These are phyloP conservation scores for Metschnikowia aberdeeniae DNA, from an alignment of 805 yeast genomes.

Conservation along the genomic window DNA sequence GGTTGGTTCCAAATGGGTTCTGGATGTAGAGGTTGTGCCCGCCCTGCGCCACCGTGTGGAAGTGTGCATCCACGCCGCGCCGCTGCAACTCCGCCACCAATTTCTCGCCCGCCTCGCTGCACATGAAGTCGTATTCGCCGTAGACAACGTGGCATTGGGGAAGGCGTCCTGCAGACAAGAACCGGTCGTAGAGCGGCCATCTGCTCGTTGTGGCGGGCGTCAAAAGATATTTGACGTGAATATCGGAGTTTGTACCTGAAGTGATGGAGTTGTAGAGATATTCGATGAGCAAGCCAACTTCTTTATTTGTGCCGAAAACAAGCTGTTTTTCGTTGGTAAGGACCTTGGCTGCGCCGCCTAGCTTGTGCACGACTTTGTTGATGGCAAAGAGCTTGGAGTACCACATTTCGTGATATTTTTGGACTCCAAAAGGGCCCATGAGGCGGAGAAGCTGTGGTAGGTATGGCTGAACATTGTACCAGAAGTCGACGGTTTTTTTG, in stretches of 20 bases:
- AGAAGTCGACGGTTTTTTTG: conserved; percentile 23
- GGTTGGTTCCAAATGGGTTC: conserved; percentile 42
- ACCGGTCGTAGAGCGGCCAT: conserved; percentile 62
- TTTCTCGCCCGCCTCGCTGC: conserved; percentile 47
- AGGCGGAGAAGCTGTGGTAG: conserved; percentile 46
- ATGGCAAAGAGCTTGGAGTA: conserved; percentile 36
- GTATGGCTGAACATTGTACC: conserved; percentile 42
- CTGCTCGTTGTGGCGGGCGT: conserved; percentile 59
- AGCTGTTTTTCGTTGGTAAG: conserved; percentile 27
- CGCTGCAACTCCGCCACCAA: conserved; percentile 23
- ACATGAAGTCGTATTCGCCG: conserved; percentile 77
- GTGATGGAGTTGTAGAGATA: conserved; percentile 41
- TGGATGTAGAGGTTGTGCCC: conserved; percentile 45
- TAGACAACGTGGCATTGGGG: conserved; percentile 45
- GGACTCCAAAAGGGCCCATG: conserved; percentile 40
- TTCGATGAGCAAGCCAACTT: conserved; percentile 34
- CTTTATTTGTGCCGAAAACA: conserved; percentile 37
- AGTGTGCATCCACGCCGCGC: conserved; percentile 6
- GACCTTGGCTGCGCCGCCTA: conserved; percentile 25
- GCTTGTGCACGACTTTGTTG: conserved; percentile 29
- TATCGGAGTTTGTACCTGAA: conserved; percentile 36
- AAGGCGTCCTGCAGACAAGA: conserved; percentile 22
- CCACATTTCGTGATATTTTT: conserved; percentile 38
- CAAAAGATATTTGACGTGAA: conserved; percentile 45
- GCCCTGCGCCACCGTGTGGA: conserved; percentile 27